These are phyloP conservation scores for Phytophthora palmivora DNA, from an alignment of 352 stramenopile genomes.

Conservation along the genomic window DNA sequence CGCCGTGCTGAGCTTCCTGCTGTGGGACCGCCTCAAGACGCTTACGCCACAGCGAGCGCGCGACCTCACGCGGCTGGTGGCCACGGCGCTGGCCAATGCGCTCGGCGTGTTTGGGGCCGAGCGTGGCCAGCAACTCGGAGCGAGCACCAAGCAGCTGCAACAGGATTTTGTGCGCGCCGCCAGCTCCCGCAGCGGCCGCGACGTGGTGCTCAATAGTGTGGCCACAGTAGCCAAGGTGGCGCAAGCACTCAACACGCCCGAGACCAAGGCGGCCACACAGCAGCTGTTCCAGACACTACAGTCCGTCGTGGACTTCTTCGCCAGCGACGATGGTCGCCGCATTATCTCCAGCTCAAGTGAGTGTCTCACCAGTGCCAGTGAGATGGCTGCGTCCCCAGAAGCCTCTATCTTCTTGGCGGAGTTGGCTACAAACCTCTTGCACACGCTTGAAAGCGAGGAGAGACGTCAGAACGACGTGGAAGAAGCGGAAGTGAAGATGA, in stretches of 20 bases:
- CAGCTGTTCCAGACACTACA: constrained; percentile 74
- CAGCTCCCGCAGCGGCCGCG: constrained; percentile 58
- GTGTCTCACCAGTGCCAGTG: constrained; percentile 54
- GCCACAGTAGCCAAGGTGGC: constrained; percentile 68
- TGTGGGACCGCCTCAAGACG: constrained; percentile 79
- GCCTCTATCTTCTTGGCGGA: constrained; percentile 80
- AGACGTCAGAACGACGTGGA: constrained; percentile 26
- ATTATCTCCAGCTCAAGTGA: constrained; percentile 64
- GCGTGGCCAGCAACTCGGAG: constrained; percentile 44
- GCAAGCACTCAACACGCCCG: constrained; percentile 76
- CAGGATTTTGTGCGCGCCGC: constrained; percentile 59
- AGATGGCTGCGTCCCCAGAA: constrained; percentile 74
- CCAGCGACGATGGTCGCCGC: constrained; percentile 60
- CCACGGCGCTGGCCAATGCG: constrained; percentile 62
- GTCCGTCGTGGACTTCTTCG: constrained; percentile 78
- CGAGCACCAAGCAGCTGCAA: constrained; percentile 52
- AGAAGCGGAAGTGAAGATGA: constrained; percentile 10
- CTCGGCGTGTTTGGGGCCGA: constrained; percentile 63
- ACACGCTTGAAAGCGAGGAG: constrained; percentile 68
- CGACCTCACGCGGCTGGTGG: constrained; percentile 71
- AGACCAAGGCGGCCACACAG: constrained; percentile 68
- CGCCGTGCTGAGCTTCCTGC: constrained; percentile 73
- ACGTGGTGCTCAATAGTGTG: constrained; percentile 70
- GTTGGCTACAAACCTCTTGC: constrained; percentile 75
- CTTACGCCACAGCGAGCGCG: constrained; percentile 76